Conservation (phyloP, 306 rosid species). For the Lotus japonicus region DNA sequence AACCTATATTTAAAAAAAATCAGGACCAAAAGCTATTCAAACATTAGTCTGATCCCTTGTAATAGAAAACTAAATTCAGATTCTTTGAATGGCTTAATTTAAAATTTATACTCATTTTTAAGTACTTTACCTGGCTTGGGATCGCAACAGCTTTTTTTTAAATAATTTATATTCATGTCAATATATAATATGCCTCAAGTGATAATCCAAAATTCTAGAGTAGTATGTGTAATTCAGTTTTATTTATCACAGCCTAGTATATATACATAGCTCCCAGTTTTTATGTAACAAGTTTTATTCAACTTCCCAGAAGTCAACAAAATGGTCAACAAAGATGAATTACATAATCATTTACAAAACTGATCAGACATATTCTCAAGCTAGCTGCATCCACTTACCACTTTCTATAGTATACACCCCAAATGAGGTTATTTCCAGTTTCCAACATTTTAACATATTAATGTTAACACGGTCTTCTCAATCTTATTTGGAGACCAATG, state of each 20-base stretch:
- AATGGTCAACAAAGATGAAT: background rate
- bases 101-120: too few relatives aligned
- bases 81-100: too few relatives aligned
- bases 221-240: too few relatives aligned
- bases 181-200: too few relatives aligned
- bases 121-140: too few relatives aligned
- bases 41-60: too few relatives aligned
- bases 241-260: background rate
- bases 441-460: background rate
- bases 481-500: slow-evolving; percentile 13
- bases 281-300: slow-evolving; percentile 1
- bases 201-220: too few relatives aligned
- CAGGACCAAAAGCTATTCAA: too few relatives aligned
- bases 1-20: too few relatives aligned
- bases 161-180: too few relatives aligned
- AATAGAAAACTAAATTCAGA: too few relatives aligned
- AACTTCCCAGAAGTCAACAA: slow-evolving; percentile 8
- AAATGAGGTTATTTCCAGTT: slow-evolving; percentile 20
- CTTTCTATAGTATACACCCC: background rate
- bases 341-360: slow-evolving; percentile 27
- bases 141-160: too few relatives aligned
- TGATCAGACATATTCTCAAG: slow-evolving; percentile 5
- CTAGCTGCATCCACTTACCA: background rate
- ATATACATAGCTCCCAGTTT: background rate
- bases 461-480: background rate